Evolutionary conservation across 2,329 filamentous ascomycete species (phyloP).

Genomic region (Coniochaeta hoffmannii): DNA sequence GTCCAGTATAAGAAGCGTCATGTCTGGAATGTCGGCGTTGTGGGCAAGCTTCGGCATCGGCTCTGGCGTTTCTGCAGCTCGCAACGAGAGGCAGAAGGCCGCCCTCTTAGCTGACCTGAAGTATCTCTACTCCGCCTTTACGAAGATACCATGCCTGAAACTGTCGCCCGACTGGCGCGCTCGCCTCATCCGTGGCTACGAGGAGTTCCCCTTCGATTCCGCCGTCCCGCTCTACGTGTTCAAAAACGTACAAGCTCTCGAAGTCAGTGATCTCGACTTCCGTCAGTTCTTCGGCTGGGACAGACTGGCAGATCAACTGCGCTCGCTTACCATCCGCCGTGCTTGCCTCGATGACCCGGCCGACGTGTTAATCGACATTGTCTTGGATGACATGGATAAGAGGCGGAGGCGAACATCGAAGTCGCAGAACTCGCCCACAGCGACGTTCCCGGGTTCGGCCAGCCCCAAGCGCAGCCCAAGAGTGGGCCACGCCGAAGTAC

Average conservation of each 20-base stretch:
- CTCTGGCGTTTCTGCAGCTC: constrained; percentile 69
- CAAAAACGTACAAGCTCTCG: constrained; percentile 90
- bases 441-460: constrained; percentile 53
- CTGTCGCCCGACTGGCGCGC: constrained; percentile 91
- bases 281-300: constrained; percentile 98
- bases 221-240: constrained; percentile 94
- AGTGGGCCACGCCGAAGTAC: constrained; percentile 56
- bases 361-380: constrained; percentile 85
- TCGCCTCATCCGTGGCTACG: constrained; percentile 82
- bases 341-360: constrained; percentile 83
- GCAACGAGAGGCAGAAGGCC: constrained; percentile 83
- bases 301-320: constrained; percentile 80
- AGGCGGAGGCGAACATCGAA: constrained; percentile 83
- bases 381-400: constrained; percentile 94
- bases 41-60: constrained; percentile 85
- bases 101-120: constrained; percentile 81
- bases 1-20: constrained; percentile 92
- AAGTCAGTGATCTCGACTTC: constrained; percentile 93
- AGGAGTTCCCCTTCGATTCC: constrained; percentile 97
- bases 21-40: constrained; percentile 91
- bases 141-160: constrained; percentile 89
- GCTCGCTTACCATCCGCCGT: constrained; percentile 81
- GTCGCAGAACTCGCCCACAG: constrained; percentile 69
- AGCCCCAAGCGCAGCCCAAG: constrained; percentile 57
- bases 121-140: constrained; percentile 96